These are phyloP conservation scores for Maudiozyma barnettii DNA, from an alignment of 805 yeast species.

Conservation along the genomic window DNA sequence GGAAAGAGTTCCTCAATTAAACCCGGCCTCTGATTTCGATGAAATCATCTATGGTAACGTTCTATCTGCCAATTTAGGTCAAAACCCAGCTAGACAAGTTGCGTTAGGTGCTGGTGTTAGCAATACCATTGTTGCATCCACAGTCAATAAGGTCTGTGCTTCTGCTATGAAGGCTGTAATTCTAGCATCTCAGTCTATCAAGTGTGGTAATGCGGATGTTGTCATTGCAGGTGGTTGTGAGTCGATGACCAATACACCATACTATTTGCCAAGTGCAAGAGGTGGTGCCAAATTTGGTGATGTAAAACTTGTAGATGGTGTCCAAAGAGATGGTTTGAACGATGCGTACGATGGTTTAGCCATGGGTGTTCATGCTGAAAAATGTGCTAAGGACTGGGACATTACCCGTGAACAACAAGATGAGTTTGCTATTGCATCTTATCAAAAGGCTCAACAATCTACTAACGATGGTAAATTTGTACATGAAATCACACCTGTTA, in stretches of 20 bases:
- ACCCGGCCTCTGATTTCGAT: constrained; percentile 61
- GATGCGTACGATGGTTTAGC: constrained; percentile 84
- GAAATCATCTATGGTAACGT: constrained; percentile 92
- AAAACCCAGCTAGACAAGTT: constrained; percentile 97
- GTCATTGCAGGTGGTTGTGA: constrained; percentile 97
- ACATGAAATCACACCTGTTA: constrained; percentile 76
- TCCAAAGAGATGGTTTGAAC: constrained; percentile 83
- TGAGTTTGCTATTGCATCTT: constrained; percentile 73
- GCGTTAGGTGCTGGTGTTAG: constrained; percentile 84
- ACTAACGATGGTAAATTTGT: constrained; percentile 72
- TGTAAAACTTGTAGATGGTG: constrained; percentile 68
- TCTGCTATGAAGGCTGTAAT: constrained; percentile 90
- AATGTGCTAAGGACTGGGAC: constrained; percentile 77
- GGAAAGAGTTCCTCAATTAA: constrained; percentile 70
- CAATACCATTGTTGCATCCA: constrained; percentile 71
- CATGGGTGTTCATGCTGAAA: constrained; percentile 97
- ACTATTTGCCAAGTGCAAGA: constrained; percentile 81
- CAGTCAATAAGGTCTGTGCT: constrained; percentile 95
- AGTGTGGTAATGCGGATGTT: constrained; percentile 83
- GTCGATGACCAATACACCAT: constrained; percentile 93
- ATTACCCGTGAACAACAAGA: constrained; percentile 84
- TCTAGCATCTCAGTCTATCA: constrained; percentile 80
- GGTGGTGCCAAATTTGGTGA: constrained; percentile 88
- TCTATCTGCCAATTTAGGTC: constrained; percentile 87
- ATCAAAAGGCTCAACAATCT: constrained; percentile 79